Percentiles rank a stretch among this genome's conserved stretches.
phyloP scores from a whole-genome alignment of 148 eudicot genomes.

The Camellia granthamiana region DNA sequence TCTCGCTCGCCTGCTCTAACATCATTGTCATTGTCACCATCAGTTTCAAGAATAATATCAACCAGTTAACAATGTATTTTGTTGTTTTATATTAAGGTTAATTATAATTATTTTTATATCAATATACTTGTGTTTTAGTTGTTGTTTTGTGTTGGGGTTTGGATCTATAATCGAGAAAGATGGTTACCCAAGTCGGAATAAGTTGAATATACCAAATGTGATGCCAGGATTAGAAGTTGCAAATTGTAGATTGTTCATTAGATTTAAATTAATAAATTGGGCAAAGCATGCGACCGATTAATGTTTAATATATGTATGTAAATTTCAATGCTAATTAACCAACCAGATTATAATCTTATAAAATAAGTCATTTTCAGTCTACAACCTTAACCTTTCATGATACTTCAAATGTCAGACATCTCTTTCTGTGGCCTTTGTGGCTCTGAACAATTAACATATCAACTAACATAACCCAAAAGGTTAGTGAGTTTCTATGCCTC shows the following conservation, averaged over 20 bases:
- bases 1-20: neutral
- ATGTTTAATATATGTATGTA: neutral
- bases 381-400: too few species aligned
- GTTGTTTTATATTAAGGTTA: neutral
- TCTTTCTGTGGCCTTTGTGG: too few species aligned
- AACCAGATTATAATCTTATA: too few species aligned
- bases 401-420: too few species aligned
- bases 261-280: neutral
- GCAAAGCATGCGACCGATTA: neutral
- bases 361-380: too few species aligned
- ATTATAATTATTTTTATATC: too few species aligned
- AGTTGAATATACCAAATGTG: neutral
- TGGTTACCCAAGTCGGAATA: neutral
- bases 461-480: too few species aligned
- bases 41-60: neutral
- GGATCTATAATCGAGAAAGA: neutral
- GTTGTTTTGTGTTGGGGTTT: neutral
- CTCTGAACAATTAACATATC: too few species aligned
- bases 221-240: conserved; percentile 8
- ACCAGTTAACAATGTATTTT: neutral
- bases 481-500: too few species aligned
- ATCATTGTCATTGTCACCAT: neutral
- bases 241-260: neutral
- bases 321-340: neutral
- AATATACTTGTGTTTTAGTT: too few species aligned